Conservation (phyloP, 1,284 basidiomycete genomes). For the Marasmius oreades region DNA sequence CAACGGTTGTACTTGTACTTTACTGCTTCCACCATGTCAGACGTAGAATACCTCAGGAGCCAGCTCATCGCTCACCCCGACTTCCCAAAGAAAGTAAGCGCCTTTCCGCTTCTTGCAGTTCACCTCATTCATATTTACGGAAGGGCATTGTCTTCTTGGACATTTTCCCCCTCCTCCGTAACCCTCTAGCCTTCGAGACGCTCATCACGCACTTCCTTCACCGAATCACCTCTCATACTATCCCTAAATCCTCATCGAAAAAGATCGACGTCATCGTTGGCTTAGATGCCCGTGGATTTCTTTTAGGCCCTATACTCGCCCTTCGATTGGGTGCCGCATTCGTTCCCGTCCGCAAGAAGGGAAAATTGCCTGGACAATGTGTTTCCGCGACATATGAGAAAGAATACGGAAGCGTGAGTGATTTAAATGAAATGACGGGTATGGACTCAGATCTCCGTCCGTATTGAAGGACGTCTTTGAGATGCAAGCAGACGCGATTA, state of each 20-base stretch:
- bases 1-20: too few relatives aligned
- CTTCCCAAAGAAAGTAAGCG: conserved; percentile 82
- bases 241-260: conserved; percentile 54
- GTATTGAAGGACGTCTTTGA: conserved; percentile 80
- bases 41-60: conserved; percentile 71
- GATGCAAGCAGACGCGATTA: conserved; percentile 89
- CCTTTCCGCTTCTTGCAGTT: neutral
- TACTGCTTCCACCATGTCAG: conserved; percentile 52
- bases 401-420: conserved; percentile 84
- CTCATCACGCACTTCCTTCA: conserved; percentile 89
- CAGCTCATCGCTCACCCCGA: conserved; percentile 70
- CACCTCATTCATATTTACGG: conserved; percentile 2
- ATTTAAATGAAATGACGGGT: conserved; percentile 14
- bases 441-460: neutral
- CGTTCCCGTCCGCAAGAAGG: conserved; percentile 92
- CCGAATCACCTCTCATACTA: conserved; percentile 79
- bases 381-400: conserved; percentile 82
- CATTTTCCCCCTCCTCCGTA: conserved; percentile 86
- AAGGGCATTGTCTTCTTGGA: conserved; percentile 84
- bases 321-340: conserved; percentile 91
- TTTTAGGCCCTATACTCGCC: conserved; percentile 92
- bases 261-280: conserved; percentile 96
- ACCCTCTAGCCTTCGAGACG: conserved; percentile 84
- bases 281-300: conserved; percentile 94
- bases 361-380: conserved; percentile 90